phyloP scores from a whole-genome alignment of 2,329 filamentous ascomycete species.

The Monascus ruber region DNA sequence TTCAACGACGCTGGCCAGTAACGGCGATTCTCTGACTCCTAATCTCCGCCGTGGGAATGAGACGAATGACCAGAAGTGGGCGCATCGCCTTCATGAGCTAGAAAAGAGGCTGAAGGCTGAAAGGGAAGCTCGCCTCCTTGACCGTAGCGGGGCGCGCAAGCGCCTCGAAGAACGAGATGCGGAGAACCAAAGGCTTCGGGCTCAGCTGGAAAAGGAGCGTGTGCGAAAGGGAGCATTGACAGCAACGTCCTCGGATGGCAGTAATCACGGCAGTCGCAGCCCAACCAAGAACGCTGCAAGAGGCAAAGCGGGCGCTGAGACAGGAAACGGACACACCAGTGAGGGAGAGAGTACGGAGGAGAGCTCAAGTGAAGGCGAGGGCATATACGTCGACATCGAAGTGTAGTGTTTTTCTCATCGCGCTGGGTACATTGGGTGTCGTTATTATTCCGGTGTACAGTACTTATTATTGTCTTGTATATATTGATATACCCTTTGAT shows the following conservation, averaged over 20 bases:
- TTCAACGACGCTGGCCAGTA: conserved; percentile 19
- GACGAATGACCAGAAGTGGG: conserved; percentile 61
- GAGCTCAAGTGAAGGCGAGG: conserved; percentile 28
- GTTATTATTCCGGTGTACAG: not conserved
- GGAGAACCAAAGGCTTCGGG: conserved; percentile 60
- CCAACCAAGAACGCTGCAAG: not conserved
- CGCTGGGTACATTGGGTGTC: not conserved
- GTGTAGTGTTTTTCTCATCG: conserved; percentile 11
- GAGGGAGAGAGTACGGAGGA: conserved; percentile 15
- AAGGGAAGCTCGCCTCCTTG: conserved; percentile 71
- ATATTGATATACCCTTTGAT: conserved; percentile 2
- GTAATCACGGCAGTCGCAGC: not conserved
- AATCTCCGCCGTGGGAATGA: conserved; percentile 16
- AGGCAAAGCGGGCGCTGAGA: not conserved
- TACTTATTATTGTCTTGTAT: conserved; percentile 2
- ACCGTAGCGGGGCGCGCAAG: conserved; percentile 72
- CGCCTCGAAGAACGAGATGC: conserved; percentile 63
- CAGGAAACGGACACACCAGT: not conserved
- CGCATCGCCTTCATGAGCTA: conserved; percentile 72
- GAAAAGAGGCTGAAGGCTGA: conserved; percentile 84
- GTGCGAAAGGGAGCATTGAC: conserved; percentile 22
- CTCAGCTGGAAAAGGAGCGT: conserved; percentile 50
- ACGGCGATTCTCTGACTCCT: conserved; percentile 14
- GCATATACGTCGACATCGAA: conserved; percentile 28
- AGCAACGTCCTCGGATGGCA: conserved; percentile 7